Evolutionary conservation across 805 yeast genomes (phyloP).

Genomic region (Komagataella pastoris): DNA sequence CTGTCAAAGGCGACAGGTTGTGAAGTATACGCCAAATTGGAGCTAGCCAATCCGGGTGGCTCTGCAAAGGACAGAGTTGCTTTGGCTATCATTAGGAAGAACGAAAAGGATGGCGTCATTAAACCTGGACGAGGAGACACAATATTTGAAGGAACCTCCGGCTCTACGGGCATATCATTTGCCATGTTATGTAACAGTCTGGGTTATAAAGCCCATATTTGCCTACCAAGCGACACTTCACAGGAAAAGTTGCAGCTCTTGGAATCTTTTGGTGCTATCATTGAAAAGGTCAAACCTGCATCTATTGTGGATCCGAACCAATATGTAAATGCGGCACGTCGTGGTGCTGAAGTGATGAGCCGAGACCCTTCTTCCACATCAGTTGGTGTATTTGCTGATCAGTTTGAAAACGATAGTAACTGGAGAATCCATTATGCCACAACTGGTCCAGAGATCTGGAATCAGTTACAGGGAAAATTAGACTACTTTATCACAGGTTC

Average conservation of each 20-base stretch:
- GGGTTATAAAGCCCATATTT: conserved; percentile 88
- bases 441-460: conserved; percentile 90
- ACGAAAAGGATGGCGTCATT: conserved; percentile 46
- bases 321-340: conserved; percentile 79
- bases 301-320: conserved; percentile 89
- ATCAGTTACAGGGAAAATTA: conserved; percentile 49
- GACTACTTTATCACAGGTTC: conserved; percentile 84
- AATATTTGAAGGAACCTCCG: conserved; percentile 91
- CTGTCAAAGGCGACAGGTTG: conserved; percentile 65
- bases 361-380: conserved; percentile 20
- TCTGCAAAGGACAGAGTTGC: conserved; percentile 95
- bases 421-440: conserved; percentile 74
- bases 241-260: conserved; percentile 67
- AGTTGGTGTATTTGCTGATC: conserved; percentile 82
- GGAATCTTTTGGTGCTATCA: conserved; percentile 62
- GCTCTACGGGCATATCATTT: conserved; percentile 91
- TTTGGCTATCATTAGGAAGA: conserved; percentile 59
- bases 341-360: conserved; percentile 42
- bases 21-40: conserved; percentile 77
- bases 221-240: conserved; percentile 88
- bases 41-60: conserved; percentile 83
- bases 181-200: conserved; percentile 81
- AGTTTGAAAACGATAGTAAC: conserved; percentile 85
- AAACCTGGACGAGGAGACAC: conserved; percentile 52
- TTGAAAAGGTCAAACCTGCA: conserved; percentile 87